A percentile compares a stretch with the other conserved stretches of the same genome.
Conservation (phyloP, 2,329 filamentous ascomycete genomes). For the Samsoniella hepiali region DNA sequence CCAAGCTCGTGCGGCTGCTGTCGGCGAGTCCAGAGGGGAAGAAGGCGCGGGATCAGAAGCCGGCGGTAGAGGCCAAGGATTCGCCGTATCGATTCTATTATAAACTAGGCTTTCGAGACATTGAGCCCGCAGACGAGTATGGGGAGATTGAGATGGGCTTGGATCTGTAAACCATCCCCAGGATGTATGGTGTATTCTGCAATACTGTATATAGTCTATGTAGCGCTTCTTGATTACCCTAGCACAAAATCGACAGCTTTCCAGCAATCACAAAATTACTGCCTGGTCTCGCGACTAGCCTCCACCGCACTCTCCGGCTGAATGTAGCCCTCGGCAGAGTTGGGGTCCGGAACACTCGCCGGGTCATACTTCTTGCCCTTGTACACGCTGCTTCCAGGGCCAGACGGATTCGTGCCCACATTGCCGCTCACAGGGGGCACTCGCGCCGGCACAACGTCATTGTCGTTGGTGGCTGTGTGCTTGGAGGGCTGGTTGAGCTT, state of each 20-base stretch:
- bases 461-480: constrained; percentile 33
- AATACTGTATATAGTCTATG: neutral
- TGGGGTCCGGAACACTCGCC: constrained; percentile 41
- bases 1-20: constrained; percentile 1
- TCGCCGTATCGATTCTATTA: constrained; percentile 17
- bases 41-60: neutral
- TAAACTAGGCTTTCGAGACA: constrained; percentile 16
- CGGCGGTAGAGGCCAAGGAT: neutral
- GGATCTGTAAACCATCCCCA: neutral
- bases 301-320: constrained; percentile 41
- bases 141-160: constrained; percentile 16
- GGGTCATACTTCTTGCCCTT: constrained; percentile 39
- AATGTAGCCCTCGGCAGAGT: constrained; percentile 40
- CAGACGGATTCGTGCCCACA: constrained; percentile 34
- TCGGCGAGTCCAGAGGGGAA: constrained; percentile 16
- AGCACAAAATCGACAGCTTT: neutral
- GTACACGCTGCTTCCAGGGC: constrained; percentile 37
- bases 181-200: too few species aligned
- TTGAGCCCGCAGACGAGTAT: constrained; percentile 7
- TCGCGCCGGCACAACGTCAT: constrained; percentile 31
- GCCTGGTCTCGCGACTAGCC: constrained; percentile 28
- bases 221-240: neutral
- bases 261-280: neutral
- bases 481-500: constrained; percentile 31
- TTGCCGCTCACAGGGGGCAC: constrained; percentile 32